Conservation (phyloP, 2,329 filamentous ascomycete species). For the Lojkania enalia region DNA sequence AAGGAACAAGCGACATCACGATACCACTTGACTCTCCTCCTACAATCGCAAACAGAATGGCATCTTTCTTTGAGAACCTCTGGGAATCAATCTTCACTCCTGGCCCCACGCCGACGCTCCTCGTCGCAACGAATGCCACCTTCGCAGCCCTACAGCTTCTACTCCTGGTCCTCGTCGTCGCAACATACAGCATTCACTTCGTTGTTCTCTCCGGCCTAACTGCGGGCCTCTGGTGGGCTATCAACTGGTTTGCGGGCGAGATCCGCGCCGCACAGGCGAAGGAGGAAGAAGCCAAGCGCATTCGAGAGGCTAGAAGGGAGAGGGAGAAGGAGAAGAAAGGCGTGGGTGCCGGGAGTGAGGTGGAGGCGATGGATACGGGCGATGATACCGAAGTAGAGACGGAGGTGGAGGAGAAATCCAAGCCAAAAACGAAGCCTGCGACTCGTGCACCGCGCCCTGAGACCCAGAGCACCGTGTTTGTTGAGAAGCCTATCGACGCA, state of each 20-base stretch:
- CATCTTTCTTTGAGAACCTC: conserved; percentile 69
- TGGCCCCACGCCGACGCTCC: conserved; percentile 82
- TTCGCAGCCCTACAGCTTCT: conserved; percentile 85
- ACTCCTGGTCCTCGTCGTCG: conserved; percentile 73
- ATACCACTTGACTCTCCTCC: conserved; percentile 2
- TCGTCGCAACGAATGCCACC: conserved; percentile 85
- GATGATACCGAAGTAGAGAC: conserved; percentile 52
- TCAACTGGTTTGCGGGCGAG: conserved; percentile 94
- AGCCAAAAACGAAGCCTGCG: conserved; percentile 22
- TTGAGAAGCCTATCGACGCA: conserved; percentile 29
- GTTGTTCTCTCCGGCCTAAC: conserved; percentile 77
- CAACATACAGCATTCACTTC: conserved; percentile 89
- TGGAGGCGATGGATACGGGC: conserved; percentile 48
- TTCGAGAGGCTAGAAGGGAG: conserved; percentile 46
- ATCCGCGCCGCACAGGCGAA: conserved; percentile 52
- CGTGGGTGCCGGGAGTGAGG: conserved; percentile 28
- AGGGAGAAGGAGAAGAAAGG: conserved; percentile 46
- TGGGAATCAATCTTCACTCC: conserved; percentile 94
- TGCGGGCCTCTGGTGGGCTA: conserved; percentile 83
- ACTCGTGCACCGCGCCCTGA: conserved; percentile 24
- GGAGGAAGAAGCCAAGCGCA: conserved; percentile 55
- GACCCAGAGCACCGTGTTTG: conserved; percentile 41
- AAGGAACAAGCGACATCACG: neutral
- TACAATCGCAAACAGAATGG: conserved; percentile 35
- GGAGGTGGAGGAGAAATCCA: conserved; percentile 36